A percentile compares a stretch with the other conserved stretches of the same genome.
Conservation (phyloP, 495 filamentous ascomycete species). For the Polyplosphaeria fusca region DNA sequence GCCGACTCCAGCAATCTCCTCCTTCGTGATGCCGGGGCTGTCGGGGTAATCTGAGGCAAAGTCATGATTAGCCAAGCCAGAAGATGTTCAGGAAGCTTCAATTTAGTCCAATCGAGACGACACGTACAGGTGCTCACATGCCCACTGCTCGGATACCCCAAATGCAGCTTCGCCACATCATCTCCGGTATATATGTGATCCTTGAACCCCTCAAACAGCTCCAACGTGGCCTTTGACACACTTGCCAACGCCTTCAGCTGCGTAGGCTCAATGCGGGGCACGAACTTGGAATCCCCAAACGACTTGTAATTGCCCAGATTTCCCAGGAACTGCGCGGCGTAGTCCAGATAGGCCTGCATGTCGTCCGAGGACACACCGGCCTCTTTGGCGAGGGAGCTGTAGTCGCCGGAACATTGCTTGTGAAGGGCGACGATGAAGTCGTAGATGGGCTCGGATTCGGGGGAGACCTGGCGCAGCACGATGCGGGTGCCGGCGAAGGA, state of each 20-base stretch:
- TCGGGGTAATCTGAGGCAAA: conserved; percentile 96
- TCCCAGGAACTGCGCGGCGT: conserved; percentile 82
- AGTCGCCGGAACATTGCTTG: conserved; percentile 70
- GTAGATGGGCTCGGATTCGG: conserved; percentile 86
- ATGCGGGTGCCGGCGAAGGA: conserved; percentile 81
- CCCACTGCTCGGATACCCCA: conserved; percentile 78
- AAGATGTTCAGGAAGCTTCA: no score
- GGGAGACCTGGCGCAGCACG: conserved; percentile 81
- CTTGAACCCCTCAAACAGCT: conserved; percentile 62
- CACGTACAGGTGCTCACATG: conserved; percentile 88
- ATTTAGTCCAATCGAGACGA: no score
- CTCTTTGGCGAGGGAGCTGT: conserved; percentile 65
- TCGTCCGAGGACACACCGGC: conserved; percentile 68
- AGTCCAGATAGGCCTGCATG: conserved; percentile 75
- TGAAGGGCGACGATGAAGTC: conserved; percentile 85
- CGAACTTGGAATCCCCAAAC: conserved; percentile 92
- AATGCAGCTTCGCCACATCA: conserved; percentile 66
- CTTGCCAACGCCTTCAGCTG: conserved; percentile 70
- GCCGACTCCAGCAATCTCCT: conserved; percentile 71
- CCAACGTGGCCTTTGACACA: conserved; percentile 47
- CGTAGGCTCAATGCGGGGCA: conserved; percentile 69
- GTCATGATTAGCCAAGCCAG: no score
- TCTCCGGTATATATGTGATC: conserved; percentile 73
- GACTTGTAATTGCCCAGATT: conserved; percentile 95
- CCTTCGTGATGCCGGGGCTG: conserved; percentile 77